Conservation (phyloP, 108 stramenopile species). For the Epipyxis sp. region DNA sequence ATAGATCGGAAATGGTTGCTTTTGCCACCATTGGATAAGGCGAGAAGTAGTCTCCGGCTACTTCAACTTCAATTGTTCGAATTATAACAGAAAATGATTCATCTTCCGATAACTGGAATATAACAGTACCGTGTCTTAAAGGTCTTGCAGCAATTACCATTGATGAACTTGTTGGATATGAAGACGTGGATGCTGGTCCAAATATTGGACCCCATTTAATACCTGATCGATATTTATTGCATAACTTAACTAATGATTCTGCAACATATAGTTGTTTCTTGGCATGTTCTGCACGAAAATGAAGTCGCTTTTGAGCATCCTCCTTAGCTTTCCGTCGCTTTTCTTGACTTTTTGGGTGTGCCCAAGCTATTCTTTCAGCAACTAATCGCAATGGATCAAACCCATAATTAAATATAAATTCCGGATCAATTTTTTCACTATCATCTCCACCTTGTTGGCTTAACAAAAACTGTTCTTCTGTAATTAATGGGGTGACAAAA, state of each 20-base stretch:
- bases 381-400: constrained; percentile 2
- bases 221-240: not conserved
- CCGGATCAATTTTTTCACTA: not conserved
- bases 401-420: not conserved
- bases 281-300: not conserved
- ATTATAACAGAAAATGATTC: not conserved
- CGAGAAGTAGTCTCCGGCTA: not conserved
- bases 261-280: not conserved
- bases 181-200: too few species aligned
- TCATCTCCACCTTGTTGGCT: not conserved
- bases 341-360: not conserved
- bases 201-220: constrained; percentile 1
- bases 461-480: not conserved
- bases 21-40: too few species aligned
- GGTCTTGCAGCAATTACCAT: not conserved
- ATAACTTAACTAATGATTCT: not conserved
- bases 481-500: not conserved
- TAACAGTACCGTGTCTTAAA: not conserved
- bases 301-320: not conserved
- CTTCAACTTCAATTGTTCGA: not conserved
- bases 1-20: too few species aligned
- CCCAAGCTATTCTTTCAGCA: not conserved
- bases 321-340: not conserved
- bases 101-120: not conserved
- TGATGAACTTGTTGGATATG: not conserved